Percentiles rank a stretch among this genome's conserved stretches.
Conservation (phyloP, 2,329 filamentous ascomycete genomes). For the Amesomyces nigricolor region DNA sequence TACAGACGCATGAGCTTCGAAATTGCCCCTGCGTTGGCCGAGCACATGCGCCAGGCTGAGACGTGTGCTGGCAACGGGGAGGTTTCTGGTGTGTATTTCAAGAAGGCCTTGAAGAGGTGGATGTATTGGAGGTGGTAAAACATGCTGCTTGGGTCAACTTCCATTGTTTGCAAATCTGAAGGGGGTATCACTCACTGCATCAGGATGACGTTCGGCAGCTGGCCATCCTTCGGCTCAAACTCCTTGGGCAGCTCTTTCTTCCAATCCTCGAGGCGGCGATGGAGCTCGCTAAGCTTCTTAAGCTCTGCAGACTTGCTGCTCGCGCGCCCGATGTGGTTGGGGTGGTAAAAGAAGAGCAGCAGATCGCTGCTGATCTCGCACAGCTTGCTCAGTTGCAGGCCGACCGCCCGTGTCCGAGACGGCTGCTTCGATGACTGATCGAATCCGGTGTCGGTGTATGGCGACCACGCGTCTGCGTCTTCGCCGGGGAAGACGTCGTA, state of each 20-base stretch:
- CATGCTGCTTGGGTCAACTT: slow-evolving; percentile 58
- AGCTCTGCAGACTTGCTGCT: slow-evolving; percentile 76
- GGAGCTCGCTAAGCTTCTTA: slow-evolving; percentile 87
- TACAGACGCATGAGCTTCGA: slow-evolving; percentile 93
- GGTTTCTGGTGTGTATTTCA: slow-evolving; percentile 77
- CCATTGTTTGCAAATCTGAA: neutral
- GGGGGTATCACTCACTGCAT: slow-evolving; percentile 63
- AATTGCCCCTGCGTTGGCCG: slow-evolving; percentile 80
- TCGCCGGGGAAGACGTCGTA: slow-evolving; percentile 87
- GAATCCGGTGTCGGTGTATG: slow-evolving; percentile 79
- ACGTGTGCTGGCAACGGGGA: slow-evolving; percentile 83
- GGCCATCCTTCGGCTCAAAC: slow-evolving; percentile 82
- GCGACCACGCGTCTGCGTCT: slow-evolving; percentile 79
- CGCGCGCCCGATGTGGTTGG: slow-evolving; percentile 56
- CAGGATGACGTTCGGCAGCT: slow-evolving; percentile 72
- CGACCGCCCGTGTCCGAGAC: slow-evolving; percentile 73
- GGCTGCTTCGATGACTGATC: slow-evolving; percentile 69
- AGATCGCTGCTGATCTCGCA: slow-evolving; percentile 94
- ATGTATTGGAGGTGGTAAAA: slow-evolving; percentile 95
- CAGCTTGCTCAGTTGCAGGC: slow-evolving; percentile 73
- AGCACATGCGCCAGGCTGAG: slow-evolving; percentile 85
- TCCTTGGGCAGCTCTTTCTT: slow-evolving; percentile 76
- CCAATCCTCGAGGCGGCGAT: slow-evolving; percentile 87
- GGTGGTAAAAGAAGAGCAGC: slow-evolving; percentile 86
- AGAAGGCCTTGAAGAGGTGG: slow-evolving; percentile 88